These are phyloP conservation scores for Myotisia sp. DNA, from an alignment of 2,329 filamentous ascomycete genomes.

Conservation along the genomic window DNA sequence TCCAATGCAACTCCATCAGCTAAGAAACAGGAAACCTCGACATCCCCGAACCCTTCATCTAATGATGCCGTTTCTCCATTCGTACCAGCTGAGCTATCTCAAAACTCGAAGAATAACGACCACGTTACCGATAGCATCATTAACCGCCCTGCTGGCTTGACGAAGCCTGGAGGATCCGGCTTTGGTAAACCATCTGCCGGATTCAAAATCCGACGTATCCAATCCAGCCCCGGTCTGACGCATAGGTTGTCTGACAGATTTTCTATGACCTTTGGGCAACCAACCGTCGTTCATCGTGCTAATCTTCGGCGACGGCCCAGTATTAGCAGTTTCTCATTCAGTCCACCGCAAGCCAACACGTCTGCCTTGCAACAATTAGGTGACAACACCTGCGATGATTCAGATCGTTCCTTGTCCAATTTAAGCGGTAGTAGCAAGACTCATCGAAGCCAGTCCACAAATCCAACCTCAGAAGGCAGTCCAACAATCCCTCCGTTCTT, in stretches of 20 bases:
- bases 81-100: too few relatives aligned
- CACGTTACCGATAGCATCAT: too few relatives aligned
- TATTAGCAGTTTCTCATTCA: conserved; percentile 17
- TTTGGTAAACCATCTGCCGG: background rate
- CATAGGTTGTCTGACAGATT: conserved; percentile 25
- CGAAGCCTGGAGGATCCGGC: conserved; percentile 1
- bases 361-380: conserved; percentile 14
- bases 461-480: conserved; percentile 22
- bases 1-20: too few relatives aligned
- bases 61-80: too few relatives aligned
- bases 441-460: conserved; percentile 20
- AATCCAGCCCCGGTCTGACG: conserved; percentile 20
- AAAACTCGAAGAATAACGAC: too few relatives aligned
- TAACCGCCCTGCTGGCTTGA: too few relatives aligned
- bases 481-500: conserved; percentile 14
- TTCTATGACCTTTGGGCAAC: conserved; percentile 26
- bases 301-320: conserved; percentile 21
- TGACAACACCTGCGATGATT: conserved; percentile 21
- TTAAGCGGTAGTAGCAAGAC: conserved; percentile 20
- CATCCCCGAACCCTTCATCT: too few relatives aligned
- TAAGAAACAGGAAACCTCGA: too few relatives aligned
- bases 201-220: conserved; percentile 10
- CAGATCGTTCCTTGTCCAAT: conserved; percentile 20
- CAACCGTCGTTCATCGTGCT: conserved; percentile 28
- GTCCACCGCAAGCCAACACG: conserved; percentile 11